Evolutionary conservation across 1,284 basidiomycete species (phyloP), one percentile per base, ranked within the genome.

Genomic region (Inonotus hispidus): DNA sequence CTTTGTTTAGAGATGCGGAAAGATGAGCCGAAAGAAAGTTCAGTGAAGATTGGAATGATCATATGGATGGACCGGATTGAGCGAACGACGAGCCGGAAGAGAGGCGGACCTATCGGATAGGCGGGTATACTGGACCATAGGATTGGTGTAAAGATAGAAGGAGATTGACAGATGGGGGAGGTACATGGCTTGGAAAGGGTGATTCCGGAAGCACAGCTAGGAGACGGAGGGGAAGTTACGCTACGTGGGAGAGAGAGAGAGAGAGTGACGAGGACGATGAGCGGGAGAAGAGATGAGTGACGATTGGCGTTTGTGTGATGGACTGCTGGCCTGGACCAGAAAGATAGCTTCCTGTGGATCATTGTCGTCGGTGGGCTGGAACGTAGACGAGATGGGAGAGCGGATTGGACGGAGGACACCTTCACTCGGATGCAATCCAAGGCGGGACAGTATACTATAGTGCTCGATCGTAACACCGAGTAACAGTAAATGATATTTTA

Each of bases 291-390:
- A 35, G 45, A 37, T 23, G 19, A 21, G 11, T 29, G 45, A 58
- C 35, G 56, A 38, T 49, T 58, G 21, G n/a, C 45, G 56, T 47
- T n/a, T n/a, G 19, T 23, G 27, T 58, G 56, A 58, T 58, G 56
- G 59, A 56, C 45, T 37, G 19, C 16, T 23, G 53, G 60, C 46
- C 60, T 61, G 54, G 60, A 56, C 60, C 55, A 29, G 54, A 57
- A 45, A 8, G 32, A 61, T 54, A 57, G 59, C 60, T 53, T 52
- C 38, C 23, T n/a, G 55, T 35, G 39, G 60, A 61, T 61, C 60
- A 46, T 56, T 54, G 46, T 37, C 60, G 60, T 61, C 60, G 60
- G 38, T 57, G 60, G 54, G 54, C 53, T 53, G 47, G 60, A 61
- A 43, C 54, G 32, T 35, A 16, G 32, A 27, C 35, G 54, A 43